Conservation (phyloP, 2,329 filamentous ascomycete species). For the Ascocoryne sarcoides region DNA sequence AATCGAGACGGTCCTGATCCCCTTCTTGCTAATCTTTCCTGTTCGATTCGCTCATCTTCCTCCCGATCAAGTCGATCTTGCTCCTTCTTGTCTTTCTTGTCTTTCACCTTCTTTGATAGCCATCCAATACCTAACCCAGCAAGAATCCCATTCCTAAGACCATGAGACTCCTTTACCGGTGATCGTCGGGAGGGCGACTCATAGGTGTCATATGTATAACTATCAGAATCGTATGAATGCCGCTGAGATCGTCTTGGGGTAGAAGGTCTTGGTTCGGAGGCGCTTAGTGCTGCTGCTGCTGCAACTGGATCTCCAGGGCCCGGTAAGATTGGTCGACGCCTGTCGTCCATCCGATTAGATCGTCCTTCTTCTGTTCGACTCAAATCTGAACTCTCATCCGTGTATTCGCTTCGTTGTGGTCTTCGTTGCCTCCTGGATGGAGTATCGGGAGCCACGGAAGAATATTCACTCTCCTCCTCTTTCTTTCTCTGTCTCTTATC, state of each 20-base stretch:
- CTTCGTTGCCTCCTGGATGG: constrained; percentile 40
- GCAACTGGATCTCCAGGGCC: constrained; percentile 36
- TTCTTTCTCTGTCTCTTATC: constrained; percentile 40
- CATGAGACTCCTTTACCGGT: constrained; percentile 35
- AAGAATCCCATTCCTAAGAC: constrained; percentile 37
- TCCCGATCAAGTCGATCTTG: constrained; percentile 33
- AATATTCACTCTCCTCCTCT: constrained; percentile 50
- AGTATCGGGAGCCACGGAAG: constrained; percentile 53
- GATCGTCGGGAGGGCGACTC: constrained; percentile 50
- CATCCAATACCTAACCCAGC: constrained; percentile 60
- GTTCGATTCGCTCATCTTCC: constrained; percentile 36
- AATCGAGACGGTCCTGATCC: constrained; percentile 39
- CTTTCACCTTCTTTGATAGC: constrained; percentile 55
- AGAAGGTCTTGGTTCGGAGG: constrained; percentile 33
- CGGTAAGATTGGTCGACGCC: constrained; percentile 34
- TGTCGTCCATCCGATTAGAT: constrained; percentile 20
- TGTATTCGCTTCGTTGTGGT: constrained; percentile 26
- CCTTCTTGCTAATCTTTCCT: constrained; percentile 51
- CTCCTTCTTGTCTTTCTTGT: constrained; percentile 38
- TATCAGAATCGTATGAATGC: constrained; percentile 45
- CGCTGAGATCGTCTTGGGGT: constrained; percentile 32
- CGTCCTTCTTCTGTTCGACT: constrained; percentile 31
- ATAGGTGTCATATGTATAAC: constrained; percentile 48
- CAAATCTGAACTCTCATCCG: constrained; percentile 28
- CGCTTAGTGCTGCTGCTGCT: constrained; percentile 40